A percentile compares a stretch with the other conserved stretches of the same genome.
Conservation (phyloP, 257 asterid species). For the Forsythia suspensa region DNA sequence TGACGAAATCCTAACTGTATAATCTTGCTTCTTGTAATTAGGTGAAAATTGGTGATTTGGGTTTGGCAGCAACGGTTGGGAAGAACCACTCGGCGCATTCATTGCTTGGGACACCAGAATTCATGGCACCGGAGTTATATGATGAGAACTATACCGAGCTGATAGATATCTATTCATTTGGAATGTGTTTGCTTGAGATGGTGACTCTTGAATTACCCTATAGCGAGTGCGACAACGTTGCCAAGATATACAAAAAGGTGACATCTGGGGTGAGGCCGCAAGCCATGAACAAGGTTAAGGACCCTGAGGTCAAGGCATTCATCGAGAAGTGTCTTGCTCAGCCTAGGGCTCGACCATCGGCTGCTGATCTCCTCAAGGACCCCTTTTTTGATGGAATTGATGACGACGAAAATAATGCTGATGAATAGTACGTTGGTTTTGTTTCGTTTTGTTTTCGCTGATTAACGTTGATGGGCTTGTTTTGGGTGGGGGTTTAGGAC, state of each 20-base stretch:
- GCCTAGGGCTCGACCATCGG: slow-evolving; percentile 69
- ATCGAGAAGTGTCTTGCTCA: slow-evolving; percentile 77
- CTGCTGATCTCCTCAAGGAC: slow-evolving; percentile 62
- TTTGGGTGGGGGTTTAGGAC: not conserved
- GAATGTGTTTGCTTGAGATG: slow-evolving; percentile 86
- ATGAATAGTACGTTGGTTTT: not conserved
- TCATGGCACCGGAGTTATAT: slow-evolving; percentile 82
- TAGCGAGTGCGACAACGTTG: slow-evolving; percentile 65
- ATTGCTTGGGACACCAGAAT: slow-evolving; percentile 79
- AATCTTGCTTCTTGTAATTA: slow-evolving; percentile 24
- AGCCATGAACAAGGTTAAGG: slow-evolving; percentile 71
- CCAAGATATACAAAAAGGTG: slow-evolving; percentile 71
- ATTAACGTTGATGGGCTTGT: not conserved
- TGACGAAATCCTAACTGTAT: slow-evolving; percentile 6
- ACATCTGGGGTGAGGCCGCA: slow-evolving; percentile 63
- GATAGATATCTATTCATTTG: slow-evolving; percentile 72
- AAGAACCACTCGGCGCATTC: slow-evolving; percentile 65
- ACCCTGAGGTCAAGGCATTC: slow-evolving; percentile 54
- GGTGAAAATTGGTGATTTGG: slow-evolving; percentile 89
- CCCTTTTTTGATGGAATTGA: slow-evolving; percentile 67
- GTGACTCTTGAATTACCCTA: slow-evolving; percentile 71
- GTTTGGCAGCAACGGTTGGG: slow-evolving; percentile 66
- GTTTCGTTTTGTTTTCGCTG: too few species aligned
- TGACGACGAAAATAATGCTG: slow-evolving; percentile 46
- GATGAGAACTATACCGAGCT: slow-evolving; percentile 71